A percentile compares a stretch with the other conserved stretches of the same genome.
These are phyloP conservation scores for Talaromyces sp. DNA, from an alignment of 2,329 filamentous ascomycete genomes.

Conservation along the genomic window DNA sequence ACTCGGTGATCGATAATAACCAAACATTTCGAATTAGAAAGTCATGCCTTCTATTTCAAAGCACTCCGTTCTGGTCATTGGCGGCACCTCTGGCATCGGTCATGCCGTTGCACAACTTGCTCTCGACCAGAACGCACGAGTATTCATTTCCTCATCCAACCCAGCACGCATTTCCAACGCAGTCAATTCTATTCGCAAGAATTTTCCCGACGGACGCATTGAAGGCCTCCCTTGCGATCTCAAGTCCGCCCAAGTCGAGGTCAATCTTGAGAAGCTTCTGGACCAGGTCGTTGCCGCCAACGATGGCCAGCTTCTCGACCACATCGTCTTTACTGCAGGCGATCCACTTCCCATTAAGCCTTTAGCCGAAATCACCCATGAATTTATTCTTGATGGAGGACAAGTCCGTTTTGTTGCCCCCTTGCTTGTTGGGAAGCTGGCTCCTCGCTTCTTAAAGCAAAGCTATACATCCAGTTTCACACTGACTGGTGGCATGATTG, in stretches of 20 bases:
- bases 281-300: background rate
- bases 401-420: constrained; percentile 30
- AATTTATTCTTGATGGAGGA: constrained; percentile 15
- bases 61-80: constrained; percentile 45
- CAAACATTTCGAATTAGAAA: background rate
- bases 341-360: constrained; percentile 34
- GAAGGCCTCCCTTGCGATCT: constrained; percentile 46
- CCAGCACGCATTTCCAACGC: constrained; percentile 33
- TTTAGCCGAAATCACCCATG: constrained; percentile 21
- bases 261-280: background rate
- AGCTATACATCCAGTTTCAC: constrained; percentile 45
- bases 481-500: constrained; percentile 48
- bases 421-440: constrained; percentile 48
- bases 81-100: constrained; percentile 49
- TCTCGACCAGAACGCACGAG: constrained; percentile 43
- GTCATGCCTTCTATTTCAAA: constrained; percentile 22
- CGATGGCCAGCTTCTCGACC: constrained; percentile 36
- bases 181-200: constrained; percentile 31
- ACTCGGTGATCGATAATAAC: background rate
- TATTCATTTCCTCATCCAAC: constrained; percentile 45
- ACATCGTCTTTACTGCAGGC: constrained; percentile 54
- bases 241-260: constrained; percentile 28
- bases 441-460: constrained; percentile 38
- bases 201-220: constrained; percentile 43
- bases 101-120: constrained; percentile 46